These are phyloP conservation scores for Thalia dealbata DNA, from an alignment of 176 grass and related monocot species.

Conservation along the genomic window DNA sequence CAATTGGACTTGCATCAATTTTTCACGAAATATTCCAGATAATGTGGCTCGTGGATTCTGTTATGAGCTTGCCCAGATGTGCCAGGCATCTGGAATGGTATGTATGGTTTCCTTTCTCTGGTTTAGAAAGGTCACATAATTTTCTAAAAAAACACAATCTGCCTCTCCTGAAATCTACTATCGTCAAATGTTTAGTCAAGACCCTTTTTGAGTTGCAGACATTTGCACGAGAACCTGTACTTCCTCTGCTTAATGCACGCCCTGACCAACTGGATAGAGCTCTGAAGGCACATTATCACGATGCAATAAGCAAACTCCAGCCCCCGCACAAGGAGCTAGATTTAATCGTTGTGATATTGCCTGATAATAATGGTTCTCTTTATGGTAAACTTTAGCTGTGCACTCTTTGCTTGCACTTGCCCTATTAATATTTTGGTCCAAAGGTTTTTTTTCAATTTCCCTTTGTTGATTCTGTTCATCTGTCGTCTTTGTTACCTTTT, in stretches of 20 bases:
- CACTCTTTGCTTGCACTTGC: neutral
- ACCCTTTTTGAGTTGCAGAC: conserved; percentile 25
- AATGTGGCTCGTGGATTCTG: conserved; percentile 28
- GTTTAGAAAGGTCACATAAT: neutral
- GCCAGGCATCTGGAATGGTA: conserved; percentile 51
- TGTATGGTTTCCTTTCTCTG: neutral
- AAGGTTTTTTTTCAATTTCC: neutral
- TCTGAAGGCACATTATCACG: conserved; percentile 62
- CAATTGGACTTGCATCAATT: conserved; percentile 50
- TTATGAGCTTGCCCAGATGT: conserved; percentile 34
- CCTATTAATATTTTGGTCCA: neutral
- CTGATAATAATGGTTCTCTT: conserved; percentile 35
- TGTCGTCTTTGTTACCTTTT: neutral
- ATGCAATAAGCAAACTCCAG: conserved; percentile 59
- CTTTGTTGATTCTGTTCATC: neutral
- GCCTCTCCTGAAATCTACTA: neutral
- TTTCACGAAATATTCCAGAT: conserved; percentile 32
- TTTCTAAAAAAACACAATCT: neutral
- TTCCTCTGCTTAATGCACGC: conserved; percentile 43
- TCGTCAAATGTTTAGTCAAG: neutral
- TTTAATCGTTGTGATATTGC: conserved; percentile 63
- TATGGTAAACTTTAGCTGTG: conserved; percentile 29
- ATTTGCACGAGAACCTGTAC: conserved; percentile 59
- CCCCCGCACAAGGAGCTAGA: conserved; percentile 59
- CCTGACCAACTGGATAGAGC: conserved; percentile 75